A percentile compares a stretch with the other conserved stretches of the same genome.
Conservation (phyloP, 2,329 filamentous ascomycete genomes). For the Boeremia exigua region DNA sequence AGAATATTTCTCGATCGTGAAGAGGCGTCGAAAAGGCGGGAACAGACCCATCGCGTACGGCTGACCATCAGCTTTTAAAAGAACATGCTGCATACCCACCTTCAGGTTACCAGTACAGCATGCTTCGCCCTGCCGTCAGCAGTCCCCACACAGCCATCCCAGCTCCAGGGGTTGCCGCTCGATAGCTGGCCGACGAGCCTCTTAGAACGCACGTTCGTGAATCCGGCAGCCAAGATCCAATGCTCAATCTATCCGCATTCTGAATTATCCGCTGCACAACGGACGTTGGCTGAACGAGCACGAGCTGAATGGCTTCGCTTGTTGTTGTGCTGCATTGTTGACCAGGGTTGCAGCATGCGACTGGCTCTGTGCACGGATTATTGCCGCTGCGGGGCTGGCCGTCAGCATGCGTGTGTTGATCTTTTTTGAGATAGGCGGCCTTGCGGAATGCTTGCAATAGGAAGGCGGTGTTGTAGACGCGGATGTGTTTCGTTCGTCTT, state of each 20-base stretch:
- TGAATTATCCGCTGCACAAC: slow-evolving; percentile 1
- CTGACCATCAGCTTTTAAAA: slow-evolving; percentile 11
- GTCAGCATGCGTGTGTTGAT: slow-evolving; percentile 11
- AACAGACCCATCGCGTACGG: slow-evolving; percentile 9
- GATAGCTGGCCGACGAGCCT: slow-evolving; percentile 13
- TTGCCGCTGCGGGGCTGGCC: slow-evolving; percentile 10
- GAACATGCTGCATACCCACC: slow-evolving; percentile 3
- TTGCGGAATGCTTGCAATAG: slow-evolving; percentile 1
- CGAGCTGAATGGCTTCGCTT: slow-evolving; percentile 18
- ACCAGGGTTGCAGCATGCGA: slow-evolving; percentile 1
- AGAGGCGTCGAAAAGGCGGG: not conserved
- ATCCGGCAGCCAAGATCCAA: not conserved
- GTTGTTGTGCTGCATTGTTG: slow-evolving; percentile 2
- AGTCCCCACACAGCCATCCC: slow-evolving; percentile 12
- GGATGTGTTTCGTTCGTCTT: slow-evolving; percentile 1
- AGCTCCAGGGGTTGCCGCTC: slow-evolving; percentile 9
- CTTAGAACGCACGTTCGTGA: slow-evolving; percentile 1
- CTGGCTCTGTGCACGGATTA: not conserved
- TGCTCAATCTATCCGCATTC: not conserved
- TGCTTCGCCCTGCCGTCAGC: slow-evolving; percentile 15
- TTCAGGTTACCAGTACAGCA: slow-evolving; percentile 5
- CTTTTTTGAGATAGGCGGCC: slow-evolving; percentile 6
- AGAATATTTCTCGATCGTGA: not conserved
- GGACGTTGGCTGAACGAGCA: slow-evolving; percentile 4
- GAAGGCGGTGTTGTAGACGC: slow-evolving; percentile 5